Base-by-base conservation (phyloP, 148 eudicot species). In the Vaccinium corymbosum region DNA sequence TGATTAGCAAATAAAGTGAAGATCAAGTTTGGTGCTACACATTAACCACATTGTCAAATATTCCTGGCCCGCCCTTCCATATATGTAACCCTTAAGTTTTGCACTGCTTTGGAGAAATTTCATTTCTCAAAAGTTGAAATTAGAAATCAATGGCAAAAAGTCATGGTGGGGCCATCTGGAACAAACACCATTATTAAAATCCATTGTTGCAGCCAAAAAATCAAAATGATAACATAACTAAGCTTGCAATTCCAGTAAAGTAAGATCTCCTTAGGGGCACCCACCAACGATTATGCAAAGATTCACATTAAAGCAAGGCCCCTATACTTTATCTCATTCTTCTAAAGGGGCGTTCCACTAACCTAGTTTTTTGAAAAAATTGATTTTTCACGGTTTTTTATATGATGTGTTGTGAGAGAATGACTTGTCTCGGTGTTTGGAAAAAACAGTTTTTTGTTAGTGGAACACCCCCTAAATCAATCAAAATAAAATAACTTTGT, bases 171-270 rank as follows among this genome's bases (percentile, higher is more conserved):
- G 19, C 55, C 53, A 48, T n/a, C 22, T 17, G 79, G 55, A 12
- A 27, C 57, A 46, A 49, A 75, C 55, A 76, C 19, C 57, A 78
- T 78, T 14, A 51, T 78, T 78, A 42, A 51, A 53, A 29, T 52
- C 42, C 20, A 6, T 29, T 27, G 46, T 12, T 46, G 78, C 9
- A 52, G 61, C 38, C 20, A 14, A 42, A 42, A 42, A 42, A 42
- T 42, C 46, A 42, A 78, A 52, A 16, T 52, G 46, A 53, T 5
- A 68, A 42, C 62, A 48, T 66, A 77, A 52, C 57, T 76, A 50
- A 71, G 49, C 83, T 84, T 84, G 83, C 62, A 84, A 32, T n/a
- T 72, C 82, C 55, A 84, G 86, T 56, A 84, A 84, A 80, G 86
- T 80, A 15, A 83, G 55, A 38, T 25, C 17, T 17, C 32, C 56